Percentiles rank a stretch among this genome's conserved stretches.
These are phyloP conservation scores for Chaetomium tenue DNA, from an alignment of 495 filamentous ascomycete genomes.

Conservation along the genomic window DNA sequence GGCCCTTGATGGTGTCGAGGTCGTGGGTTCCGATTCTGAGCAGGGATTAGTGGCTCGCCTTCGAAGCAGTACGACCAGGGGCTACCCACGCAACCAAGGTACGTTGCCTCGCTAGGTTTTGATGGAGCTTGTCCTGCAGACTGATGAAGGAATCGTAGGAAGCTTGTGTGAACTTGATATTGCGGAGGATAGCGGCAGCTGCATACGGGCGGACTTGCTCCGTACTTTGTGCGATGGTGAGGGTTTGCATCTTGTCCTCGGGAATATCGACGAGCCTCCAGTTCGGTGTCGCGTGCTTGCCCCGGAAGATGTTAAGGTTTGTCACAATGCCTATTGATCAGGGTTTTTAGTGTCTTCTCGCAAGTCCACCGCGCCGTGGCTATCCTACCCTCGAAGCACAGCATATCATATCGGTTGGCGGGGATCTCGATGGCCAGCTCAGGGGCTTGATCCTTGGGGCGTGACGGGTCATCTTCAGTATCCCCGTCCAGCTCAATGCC, in stretches of 20 bases:
- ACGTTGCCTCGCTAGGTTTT: constrained; percentile 89
- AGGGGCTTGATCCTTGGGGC: constrained; percentile 79
- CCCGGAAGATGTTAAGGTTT: constrained; percentile 93
- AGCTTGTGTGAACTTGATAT: constrained; percentile 85
- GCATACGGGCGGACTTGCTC: constrained; percentile 78
- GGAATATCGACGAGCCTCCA: constrained; percentile 70
- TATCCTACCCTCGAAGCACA: constrained; percentile 79
- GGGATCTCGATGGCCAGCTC: constrained; percentile 99
- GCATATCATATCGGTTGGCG: constrained; percentile 97
- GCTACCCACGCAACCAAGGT: constrained; percentile 69
- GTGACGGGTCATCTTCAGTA: constrained; percentile 62
- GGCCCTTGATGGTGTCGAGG: constrained; percentile 86
- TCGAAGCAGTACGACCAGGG: not conserved
- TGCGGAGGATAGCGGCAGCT: constrained; percentile 80
- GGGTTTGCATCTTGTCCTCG: constrained; percentile 70
- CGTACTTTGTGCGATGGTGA: constrained; percentile 78
- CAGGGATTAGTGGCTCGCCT: constrained; percentile 7
- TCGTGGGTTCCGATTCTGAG: constrained; percentile 86
- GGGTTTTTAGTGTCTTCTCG: constrained; percentile 1
- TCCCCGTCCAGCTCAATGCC: constrained; percentile 98
- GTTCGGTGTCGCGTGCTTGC: constrained; percentile 68
- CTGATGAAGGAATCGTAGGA: constrained; percentile 96
- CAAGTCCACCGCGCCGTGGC: not conserved
- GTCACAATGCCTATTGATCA: constrained; percentile 64
- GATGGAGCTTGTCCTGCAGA: constrained; percentile 96